Base-by-base conservation (phyloP, 176 grass and related monocot genomes). In the Carex scoparia region DNA sequence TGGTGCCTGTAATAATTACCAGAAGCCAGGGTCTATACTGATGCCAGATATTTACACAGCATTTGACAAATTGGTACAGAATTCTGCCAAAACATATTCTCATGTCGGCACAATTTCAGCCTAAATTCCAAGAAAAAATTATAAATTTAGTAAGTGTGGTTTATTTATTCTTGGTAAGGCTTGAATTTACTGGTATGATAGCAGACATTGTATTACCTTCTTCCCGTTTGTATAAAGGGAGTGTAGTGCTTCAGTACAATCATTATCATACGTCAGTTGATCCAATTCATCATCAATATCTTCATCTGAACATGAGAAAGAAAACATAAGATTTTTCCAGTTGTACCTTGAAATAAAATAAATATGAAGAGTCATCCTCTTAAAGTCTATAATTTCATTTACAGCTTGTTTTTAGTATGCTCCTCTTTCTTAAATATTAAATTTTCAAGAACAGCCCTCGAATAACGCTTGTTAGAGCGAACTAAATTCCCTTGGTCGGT, bases 241-340 rank as follows among this genome's bases (percentile, higher is more conserved):
- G 11, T 35, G 61, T 32, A 68, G 62, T 32, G 51, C 33, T 5
- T 83, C 62, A 63, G 62, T 68, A 31, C 62, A 83, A 68, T 68
- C 80, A 83, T 55, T 83, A 53, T 83, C 40, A 83, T 83, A 68
- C 7, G 10, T 4, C 23, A 83, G n/a, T 64, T 81, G 16, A 81
- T 81, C 79, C 58, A 81, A 63, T 64, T 5, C 80, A 30, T 83
- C 80, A 15, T 83, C 80, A 10, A 64, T 65, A 49, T 83, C 80
- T 14, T 83, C 80, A 67, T 83, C 80, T 82, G 44, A 53, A 51
- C 80, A 82, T 40, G 49, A 49, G 11, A 35, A 27, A 48, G 30
- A 56, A 51, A 30, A 79, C 10, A 62, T 38, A 16, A 62, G 2
- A 81, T 40, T 80, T 35, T 59, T 12, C 23, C 4, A 57, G 62